A percentile compares a stretch with the other conserved stretches of the same genome.
Conservation (phyloP, 2,329 filamentous ascomycete species). For the Madurella mycetomatis region DNA sequence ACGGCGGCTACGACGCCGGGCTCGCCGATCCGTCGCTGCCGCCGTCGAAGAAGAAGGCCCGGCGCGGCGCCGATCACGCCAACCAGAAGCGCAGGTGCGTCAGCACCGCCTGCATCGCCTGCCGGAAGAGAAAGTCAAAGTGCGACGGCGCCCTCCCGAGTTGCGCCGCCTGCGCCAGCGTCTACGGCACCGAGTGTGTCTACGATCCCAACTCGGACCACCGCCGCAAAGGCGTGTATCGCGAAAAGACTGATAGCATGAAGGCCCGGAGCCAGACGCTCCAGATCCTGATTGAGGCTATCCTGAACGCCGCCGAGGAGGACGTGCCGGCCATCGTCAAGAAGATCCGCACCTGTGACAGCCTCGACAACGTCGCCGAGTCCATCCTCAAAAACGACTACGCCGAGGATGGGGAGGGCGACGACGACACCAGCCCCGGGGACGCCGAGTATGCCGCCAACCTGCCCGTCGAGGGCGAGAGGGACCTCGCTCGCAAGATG, state of each 20-base stretch:
- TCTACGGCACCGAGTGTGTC: conserved; percentile 85
- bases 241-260: conserved; percentile 83
- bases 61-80: conserved; percentile 43
- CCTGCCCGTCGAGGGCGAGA: conserved; percentile 56
- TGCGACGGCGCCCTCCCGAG: conserved; percentile 89
- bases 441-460: conserved; percentile 37
- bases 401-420: conserved; percentile 37
- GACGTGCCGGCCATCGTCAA: conserved; percentile 77
- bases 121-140: conserved; percentile 74
- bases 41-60: conserved; percentile 45
- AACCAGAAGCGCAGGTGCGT: conserved; percentile 70
- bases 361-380: conserved; percentile 53
- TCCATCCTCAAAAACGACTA: conserved; percentile 45
- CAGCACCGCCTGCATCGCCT: conserved; percentile 80
- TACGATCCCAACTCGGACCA: conserved; percentile 97
- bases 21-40: conserved; percentile 3
- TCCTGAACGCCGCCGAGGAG: conserved; percentile 85
- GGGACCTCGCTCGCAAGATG: conserved; percentile 86
- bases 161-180: conserved; percentile 92
- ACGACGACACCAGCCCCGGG: conserved; percentile 38
- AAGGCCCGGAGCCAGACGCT: conserved; percentile 84
- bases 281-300: conserved; percentile 87
- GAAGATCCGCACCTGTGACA: conserved; percentile 82
- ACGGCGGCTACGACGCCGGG: conserved; percentile 1
- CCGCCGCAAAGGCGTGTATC: conserved; percentile 92